Base-by-base conservation (phyloP, 2,329 filamentous ascomycete genomes). In the Plenodomus lindquistii region DNA sequence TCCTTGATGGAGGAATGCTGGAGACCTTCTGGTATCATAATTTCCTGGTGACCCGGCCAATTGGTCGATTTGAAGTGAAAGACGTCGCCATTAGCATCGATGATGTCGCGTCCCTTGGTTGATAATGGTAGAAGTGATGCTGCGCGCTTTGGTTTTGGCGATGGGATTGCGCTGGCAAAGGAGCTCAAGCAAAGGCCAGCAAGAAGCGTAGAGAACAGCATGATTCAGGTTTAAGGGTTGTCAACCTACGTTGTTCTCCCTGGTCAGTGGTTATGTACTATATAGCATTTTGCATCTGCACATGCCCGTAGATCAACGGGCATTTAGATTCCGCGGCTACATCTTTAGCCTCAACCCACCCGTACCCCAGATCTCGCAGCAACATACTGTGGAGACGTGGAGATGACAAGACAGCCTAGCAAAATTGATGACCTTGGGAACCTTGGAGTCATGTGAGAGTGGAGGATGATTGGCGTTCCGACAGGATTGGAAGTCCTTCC, bases 21-120 rank as follows among this genome's bases (percentile, higher is more conserved):
- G 2, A 86, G 74, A 3, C 84, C 84, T 54, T 87, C 84, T 0
- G 83, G 84, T 0, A 86, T 75, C 83, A 86, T 86, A n/a, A 80
- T 77, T 37, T 85, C 82, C 37, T 77, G 78, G 15, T 81, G 78
- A 0, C 82, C 84, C 0, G 83, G 81, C 84, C 83, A 86, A 57
- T 86, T 86, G 11, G 77, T 77, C 0, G 83, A 83, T 3, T 79
- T 81, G 46, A 80, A 74, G 19, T 69, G 57, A 52, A 76, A 70
- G 2, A 67, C 55, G 27, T 70, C 50, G 29, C 68, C 67, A 42
- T 65, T 66, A n/a, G 51, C 62, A 41, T 73, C 66, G 19, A 73
- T 27, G 17, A 76, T 69, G 36, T 70, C 65, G 41, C 60, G 51
- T 1, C 66, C 66, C 41, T 62, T 61, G 1, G 66, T 69, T 0